A percentile compares a stretch with the other conserved stretches of the same genome.
Conservation (phyloP, 1,284 basidiomycete genomes). For the Rhodotorula mucilaginosa region DNA sequence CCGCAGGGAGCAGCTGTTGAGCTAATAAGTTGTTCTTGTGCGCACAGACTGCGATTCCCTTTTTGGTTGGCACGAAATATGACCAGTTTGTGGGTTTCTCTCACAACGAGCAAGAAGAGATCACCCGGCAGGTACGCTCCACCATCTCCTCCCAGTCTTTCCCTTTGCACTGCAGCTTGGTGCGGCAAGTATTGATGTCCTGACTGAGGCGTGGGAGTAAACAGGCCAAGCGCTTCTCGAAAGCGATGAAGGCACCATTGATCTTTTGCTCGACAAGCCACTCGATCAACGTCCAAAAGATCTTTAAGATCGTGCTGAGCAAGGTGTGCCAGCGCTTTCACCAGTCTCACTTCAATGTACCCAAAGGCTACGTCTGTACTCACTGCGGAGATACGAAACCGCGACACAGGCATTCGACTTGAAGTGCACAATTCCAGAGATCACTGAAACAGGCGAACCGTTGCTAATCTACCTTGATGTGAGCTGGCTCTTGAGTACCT, state of each 20-base stretch:
- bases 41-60: conserved; percentile 88
- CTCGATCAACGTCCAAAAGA: conserved; percentile 96
- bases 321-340: conserved; percentile 51
- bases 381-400: too few species aligned
- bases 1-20: background rate
- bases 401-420: too few species aligned
- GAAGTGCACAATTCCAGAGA: too few species aligned
- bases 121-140: conserved; percentile 78
- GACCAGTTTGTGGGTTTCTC: conserved; percentile 95
- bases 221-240: conserved; percentile 89
- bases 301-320: conserved; percentile 93
- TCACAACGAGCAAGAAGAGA: conserved; percentile 96
- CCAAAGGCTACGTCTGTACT: too few species aligned
- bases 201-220: background rate
- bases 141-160: too few species aligned
- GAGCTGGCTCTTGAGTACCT: too few species aligned
- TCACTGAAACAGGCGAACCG: too few species aligned
- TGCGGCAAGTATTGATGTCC: background rate
- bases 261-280: conserved; percentile 98
- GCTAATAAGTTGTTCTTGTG: background rate
- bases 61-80: conserved; percentile 93
- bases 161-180: too few species aligned
- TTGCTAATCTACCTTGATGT: too few species aligned
- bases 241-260: conserved; percentile 96
- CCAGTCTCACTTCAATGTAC: too few species aligned